Conservation (phyloP, 106 monocot species). For the Allium sativum region DNA sequence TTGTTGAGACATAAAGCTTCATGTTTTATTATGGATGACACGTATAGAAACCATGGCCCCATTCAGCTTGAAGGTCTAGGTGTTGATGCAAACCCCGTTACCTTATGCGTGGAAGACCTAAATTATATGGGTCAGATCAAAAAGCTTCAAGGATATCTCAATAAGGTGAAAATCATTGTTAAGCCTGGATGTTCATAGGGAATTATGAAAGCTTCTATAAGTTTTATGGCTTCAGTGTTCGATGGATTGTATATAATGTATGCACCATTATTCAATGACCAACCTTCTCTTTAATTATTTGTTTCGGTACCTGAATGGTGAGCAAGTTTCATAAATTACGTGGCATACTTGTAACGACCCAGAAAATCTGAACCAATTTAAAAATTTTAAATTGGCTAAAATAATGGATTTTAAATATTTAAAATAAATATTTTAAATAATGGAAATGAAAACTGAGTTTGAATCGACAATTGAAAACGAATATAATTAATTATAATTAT, state of each 20-base stretch:
- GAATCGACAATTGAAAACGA: too few species aligned
- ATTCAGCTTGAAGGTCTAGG: conserved; percentile 71
- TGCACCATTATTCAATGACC: conserved; percentile 12
- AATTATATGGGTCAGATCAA: conserved; percentile 85
- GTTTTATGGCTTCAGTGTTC: conserved; percentile 28
- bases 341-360: too few species aligned
- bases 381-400: too few species aligned
- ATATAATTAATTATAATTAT: too few species aligned
- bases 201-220: conserved; percentile 33
- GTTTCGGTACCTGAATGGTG: too few species aligned
- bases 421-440: too few species aligned
- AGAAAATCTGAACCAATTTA: too few species aligned
- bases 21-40: conserved; percentile 54
- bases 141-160: conserved; percentile 54
- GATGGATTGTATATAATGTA: conserved; percentile 32
- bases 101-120: conserved; percentile 58
- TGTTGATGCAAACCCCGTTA: conserved; percentile 34
- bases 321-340: too few species aligned
- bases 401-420: too few species aligned
- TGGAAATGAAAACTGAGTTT: too few species aligned
- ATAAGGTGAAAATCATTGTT: too few species aligned
- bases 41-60: conserved; percentile 76
- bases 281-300: conserved; percentile 8
- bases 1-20: conserved; percentile 44
- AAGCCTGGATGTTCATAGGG: conserved; percentile 48